These are phyloP conservation scores for Plasmodium vivax DNA, from an alignment of 169 alveolate genomes.

Conservation along the genomic window DNA sequence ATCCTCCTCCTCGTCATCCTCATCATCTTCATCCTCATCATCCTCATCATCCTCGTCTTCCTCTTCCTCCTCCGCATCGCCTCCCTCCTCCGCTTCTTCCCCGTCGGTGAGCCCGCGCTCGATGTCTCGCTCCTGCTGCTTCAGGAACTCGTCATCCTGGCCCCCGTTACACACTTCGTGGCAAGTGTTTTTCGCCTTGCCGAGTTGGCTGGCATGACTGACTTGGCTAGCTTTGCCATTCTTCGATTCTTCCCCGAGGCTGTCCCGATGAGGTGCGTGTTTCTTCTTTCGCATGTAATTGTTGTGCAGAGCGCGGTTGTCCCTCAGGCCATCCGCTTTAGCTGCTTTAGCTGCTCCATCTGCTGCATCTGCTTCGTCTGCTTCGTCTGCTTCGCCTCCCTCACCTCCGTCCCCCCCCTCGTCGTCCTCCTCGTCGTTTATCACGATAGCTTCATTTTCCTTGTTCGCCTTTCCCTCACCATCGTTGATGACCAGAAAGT, in stretches of 20 bases:
- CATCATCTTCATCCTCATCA: not conserved
- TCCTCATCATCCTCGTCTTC: slow-evolving; percentile 74
- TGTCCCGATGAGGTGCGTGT: not conserved
- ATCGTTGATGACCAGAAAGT: not conserved
- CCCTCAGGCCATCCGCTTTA: not conserved
- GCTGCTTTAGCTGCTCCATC: too few species aligned
- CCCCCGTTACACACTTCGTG: not conserved
- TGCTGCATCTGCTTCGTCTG: not conserved
- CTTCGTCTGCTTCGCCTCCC: not conserved
- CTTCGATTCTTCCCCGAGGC: not conserved
- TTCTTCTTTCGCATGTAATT: not conserved
- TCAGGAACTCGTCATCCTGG: not conserved
- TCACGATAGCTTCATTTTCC: not conserved
- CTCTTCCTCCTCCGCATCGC: not conserved
- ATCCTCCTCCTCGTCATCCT: not conserved
- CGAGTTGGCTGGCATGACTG: not conserved
- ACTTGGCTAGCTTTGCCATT: not conserved
- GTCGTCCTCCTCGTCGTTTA: not conserved
- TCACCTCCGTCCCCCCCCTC: not conserved
- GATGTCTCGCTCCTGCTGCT: not conserved
- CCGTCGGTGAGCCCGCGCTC: slow-evolving; percentile 20
- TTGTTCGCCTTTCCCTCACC: not conserved
- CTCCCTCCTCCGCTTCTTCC: slow-evolving; percentile 54
- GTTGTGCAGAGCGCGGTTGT: not conserved
- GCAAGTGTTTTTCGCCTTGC: not conserved